Base-by-base conservation (phyloP, 1,139 yeast species). In the Schwanniomyces etchellsii region DNA sequence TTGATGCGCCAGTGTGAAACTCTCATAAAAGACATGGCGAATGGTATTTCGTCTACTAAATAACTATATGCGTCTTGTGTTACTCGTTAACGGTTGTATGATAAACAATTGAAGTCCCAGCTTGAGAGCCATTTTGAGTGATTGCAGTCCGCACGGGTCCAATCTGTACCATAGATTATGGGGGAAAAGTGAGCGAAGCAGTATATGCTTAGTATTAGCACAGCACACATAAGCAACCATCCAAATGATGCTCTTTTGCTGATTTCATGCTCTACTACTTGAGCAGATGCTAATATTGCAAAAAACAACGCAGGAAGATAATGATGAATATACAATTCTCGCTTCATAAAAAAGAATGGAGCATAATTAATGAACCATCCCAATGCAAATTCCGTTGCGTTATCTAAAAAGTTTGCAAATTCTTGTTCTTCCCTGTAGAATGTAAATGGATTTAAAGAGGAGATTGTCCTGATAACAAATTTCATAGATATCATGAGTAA, bases 1-100 rank as follows among this genome's bases (percentile, higher is more conserved):
- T 55, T 89, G 29, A 54, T 81, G 38, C 62, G 64, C 14, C 71
- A 77, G 60, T 81, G 91, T 32, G 89, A 86, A 50, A 70, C 68
- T 2, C 57, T 91, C 43, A 86, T 88, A 20, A 48, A 76, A 28
- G 70, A 72, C 24, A 73, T 81, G 16, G 74, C 89, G 5, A 52
- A 57, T 18, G 83, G 83, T 0, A 70, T 74, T 2, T 64, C 76
- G n/a, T 7, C 21, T 18, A 18, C 21, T 7, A 18, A n/a, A 18
- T 18, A n/a, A 18, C 7, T 23, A 9, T 7, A 23, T n/a, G 12
- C 9, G 25, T 23, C 11, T 23, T 9, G 9, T 23, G 9, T n/a
- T 10, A 23, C 11, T 23, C 11, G 13, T 35, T 35, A 39, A 21
- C 33, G 27, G 16, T 27, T 20, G 37, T 48, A 51, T 9, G 44